Base-by-base conservation (phyloP, 768 basidiomycete genomes). In the Amylocystis lapponica region DNA sequence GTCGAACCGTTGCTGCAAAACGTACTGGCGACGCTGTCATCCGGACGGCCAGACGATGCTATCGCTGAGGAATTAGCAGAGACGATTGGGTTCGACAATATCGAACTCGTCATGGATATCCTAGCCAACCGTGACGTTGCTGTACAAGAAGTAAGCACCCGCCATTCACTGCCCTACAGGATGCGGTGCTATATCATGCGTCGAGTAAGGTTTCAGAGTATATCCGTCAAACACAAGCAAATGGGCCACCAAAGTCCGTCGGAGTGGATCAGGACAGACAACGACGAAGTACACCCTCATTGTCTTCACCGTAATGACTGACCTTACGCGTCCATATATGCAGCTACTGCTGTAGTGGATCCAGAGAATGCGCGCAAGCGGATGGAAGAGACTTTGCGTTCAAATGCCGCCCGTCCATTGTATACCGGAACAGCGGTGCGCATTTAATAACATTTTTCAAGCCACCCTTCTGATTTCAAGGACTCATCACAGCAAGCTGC, bases 21-120 rank as follows among this genome's bases (percentile, higher is more conserved):
- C 21, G 42, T 74, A 19, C 54, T 56, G 5, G 42, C 54, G 8
- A 60, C 75, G 27, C 63, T 88, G 13, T 70, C 72, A 1, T 78
- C 78, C 5, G 50, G 65, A 19, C 68, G 67, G 29, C 64, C 68
- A 5, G 72, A 84, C 50, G 87, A 92, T 23, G 78, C 76, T 17
- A 84, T 96, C 23, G 86, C 89, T 21, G 76, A 67, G 21, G 84
- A 89, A 51, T 60, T 97, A 9, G 77, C 75, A 7, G 93, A 96
- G 47, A 66, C 88, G 9, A 60, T 94, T 36, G 95, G 93, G 2
- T 89, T 83, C 58, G 87, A 95, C 38, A 76, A 84, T 14, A 78
- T 97, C 36, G 88, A 89, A 21, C 66, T 92, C 26, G 79, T 85
- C 7, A 76, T 75, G 64, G 76, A 86, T 31, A 72, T 96, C 21